Evolutionary conservation across 1,284 basidiomycete genomes (phyloP), one percentile per base, ranked within the genome.

Genomic region (Cerioporus squamosus): DNA sequence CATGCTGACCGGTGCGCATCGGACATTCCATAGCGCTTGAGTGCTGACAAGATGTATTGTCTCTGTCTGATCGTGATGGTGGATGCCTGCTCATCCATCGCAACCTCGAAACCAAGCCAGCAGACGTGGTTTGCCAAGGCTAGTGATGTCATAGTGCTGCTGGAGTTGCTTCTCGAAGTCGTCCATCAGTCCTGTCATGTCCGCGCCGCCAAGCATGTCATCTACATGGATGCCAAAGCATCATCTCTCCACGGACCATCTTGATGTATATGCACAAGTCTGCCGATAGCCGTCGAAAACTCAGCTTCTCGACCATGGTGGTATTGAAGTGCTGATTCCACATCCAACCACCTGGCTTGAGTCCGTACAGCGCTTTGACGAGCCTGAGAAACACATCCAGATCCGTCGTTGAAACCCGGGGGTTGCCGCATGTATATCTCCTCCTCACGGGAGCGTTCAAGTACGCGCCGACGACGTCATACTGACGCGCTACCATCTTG

Each of bases 91-190:
- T 29, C 29, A 29, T 29, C 5, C 10, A 10, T n/a, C 29, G 10
- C 10, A 29, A 29, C 29, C 18, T 72, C 55, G 6, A 74, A 46
- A 10, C 72, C 69, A 23, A 75, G 60, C 5, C n/a, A 72, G 53
- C 29, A 44, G 57, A 15, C 53, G 48, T 0, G 63, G 50, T 39
- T 61, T 44, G 3, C 68, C 72, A 5, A 69, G 55, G 38, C 71
- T 67, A 4, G 61, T 64, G 38, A 74, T 58, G 20, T 66, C 46
- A 51, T 70, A 64, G 31, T 65, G 60, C n/a, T 50, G 42, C 4
- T 23, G 0, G 1, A 72, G 51, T 2, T 59, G 57, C 8, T 26
- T 15, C n/a, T 63, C 60, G 49, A 64, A 44, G 2, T 39, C 23
- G 5, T 44, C 36, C 24, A 55, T 29, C 12, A 53, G 22, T 8